A percentile compares a stretch with the other conserved stretches of the same genome.
Evolutionary conservation across 2,329 filamentous ascomycete species (phyloP).

Genomic region (Xylaria digitata): DNA sequence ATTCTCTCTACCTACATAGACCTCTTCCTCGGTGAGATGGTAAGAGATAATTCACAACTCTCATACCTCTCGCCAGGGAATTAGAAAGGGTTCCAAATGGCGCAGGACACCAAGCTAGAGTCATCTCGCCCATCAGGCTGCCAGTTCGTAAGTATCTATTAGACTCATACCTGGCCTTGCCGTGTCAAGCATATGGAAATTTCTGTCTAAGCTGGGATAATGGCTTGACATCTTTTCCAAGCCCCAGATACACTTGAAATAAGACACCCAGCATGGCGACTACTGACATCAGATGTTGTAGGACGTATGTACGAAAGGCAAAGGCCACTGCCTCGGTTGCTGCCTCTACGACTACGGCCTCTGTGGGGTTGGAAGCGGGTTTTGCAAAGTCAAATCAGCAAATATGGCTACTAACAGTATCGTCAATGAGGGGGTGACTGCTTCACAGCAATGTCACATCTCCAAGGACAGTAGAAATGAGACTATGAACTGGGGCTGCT

Average conservation of each 20-base stretch:
- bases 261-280: neutral
- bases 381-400: neutral
- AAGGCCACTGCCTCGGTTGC: constrained; percentile 17
- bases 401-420: constrained; percentile 1
- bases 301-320: constrained; percentile 15
- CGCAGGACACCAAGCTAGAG: neutral
- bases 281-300: neutral
- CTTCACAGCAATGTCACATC: constrained; percentile 18
- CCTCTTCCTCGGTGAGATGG: neutral
- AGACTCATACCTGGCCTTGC: neutral
- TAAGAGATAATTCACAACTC: neutral
- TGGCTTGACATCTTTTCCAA: neutral
- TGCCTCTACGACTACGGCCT: constrained; percentile 1
- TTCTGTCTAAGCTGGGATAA: neutral
- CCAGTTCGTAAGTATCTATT: neutral
- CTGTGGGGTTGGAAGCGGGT: constrained; percentile 12
- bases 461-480: neutral
- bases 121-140: neutral
- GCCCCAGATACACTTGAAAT: neutral
- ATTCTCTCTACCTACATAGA: neutral
- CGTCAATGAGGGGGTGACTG: neutral
- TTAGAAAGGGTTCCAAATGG: constrained; percentile 6
- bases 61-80: neutral
- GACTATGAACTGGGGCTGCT: constrained; percentile 8
- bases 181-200: neutral